phyloP scores from a whole-genome alignment of 2,329 filamentous ascomycete species.

The Myriosclerotinia curreyana region DNA sequence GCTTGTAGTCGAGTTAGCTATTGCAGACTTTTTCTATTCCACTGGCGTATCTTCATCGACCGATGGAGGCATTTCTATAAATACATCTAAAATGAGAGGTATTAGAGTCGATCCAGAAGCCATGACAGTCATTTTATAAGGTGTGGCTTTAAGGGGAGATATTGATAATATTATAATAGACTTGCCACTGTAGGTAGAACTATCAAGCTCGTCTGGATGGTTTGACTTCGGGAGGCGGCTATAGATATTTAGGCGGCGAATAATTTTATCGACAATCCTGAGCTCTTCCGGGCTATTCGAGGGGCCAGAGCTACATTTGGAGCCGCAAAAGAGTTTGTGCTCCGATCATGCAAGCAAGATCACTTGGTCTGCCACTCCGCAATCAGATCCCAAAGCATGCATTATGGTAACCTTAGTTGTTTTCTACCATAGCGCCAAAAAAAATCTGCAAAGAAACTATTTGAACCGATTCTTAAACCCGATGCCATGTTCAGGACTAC shows the following conservation, averaged over 20 bases:
- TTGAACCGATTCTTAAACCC: slow-evolving; percentile 35
- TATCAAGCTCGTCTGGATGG: slow-evolving; percentile 21
- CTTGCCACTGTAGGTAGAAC: slow-evolving; percentile 11
- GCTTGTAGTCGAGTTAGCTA: slow-evolving; percentile 19
- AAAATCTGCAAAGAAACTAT: slow-evolving; percentile 36
- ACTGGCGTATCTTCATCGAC: slow-evolving; percentile 24
- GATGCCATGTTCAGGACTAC: slow-evolving; percentile 33
- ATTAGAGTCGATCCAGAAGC: slow-evolving; percentile 21
- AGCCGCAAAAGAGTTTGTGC: slow-evolving; percentile 3
- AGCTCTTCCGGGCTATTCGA: slow-evolving; percentile 32
- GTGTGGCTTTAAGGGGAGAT: slow-evolving; percentile 24
- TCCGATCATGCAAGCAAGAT: slow-evolving; percentile 33
- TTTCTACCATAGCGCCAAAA: slow-evolving; percentile 41
- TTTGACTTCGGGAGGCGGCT: slow-evolving; percentile 37
- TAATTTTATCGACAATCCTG: slow-evolving; percentile 31
- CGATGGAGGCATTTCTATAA: slow-evolving; percentile 15
- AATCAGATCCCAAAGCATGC: neutral
- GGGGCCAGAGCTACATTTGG: slow-evolving; percentile 19
- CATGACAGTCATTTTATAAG: slow-evolving; percentile 24
- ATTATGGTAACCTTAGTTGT: neutral
- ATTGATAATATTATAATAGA: slow-evolving; percentile 21
- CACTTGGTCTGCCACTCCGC: slow-evolving; percentile 22
- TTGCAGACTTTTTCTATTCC: slow-evolving; percentile 24
- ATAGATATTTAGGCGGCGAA: slow-evolving; percentile 52
- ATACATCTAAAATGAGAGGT: slow-evolving; percentile 24